Base-by-base conservation (phyloP, 805 yeast genomes). In the Saccharomyces kudriavzevii region DNA sequence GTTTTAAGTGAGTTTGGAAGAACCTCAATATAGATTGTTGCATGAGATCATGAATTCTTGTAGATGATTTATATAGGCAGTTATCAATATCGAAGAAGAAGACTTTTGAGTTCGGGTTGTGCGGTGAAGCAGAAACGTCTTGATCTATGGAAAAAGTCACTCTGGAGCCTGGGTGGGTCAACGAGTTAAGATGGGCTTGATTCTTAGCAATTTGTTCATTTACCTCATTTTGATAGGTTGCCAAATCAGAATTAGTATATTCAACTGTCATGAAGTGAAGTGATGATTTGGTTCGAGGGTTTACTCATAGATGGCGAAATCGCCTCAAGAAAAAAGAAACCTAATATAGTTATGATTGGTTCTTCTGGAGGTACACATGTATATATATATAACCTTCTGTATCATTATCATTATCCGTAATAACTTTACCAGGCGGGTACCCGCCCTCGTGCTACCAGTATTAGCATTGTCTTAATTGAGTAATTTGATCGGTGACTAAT, bases 71-170 rank as follows among this genome's bases (percentile, higher is more conserved):
- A 70, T 92, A 91, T 31, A 91, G 76, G 64, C 97, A 89, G 69
- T 91, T 91, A 73, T 92, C 98, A 50, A 92, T 87, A 66, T 91
- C 98, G 63, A 91, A 91, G 68, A 82, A 89, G 70, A 91, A 87
- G 10, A 75, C 70, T 20, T 59, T 68, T 3, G 53, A 25, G 30
- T 63, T 53, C 0, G 66, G 65, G 29, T 64, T 62, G 5, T 17
- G 43, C 9, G 70, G 64, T 11, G 52, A 49, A 1, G 72, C 71
- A 4, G 58, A 20, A 13, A 35, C 60, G 4, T 50, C 46, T 17
- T 55, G 52, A 29, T 70, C 70, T 11, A 69, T 60, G 1, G 67
- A 66, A 47, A 73, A 65, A 1, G 64, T 58, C 1, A 65, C 56
- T 35, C 63, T 59, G 2, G 68, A 68, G 0, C 76, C 75, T 0